These are phyloP conservation scores for Penicillium brevicompactum DNA, from an alignment of 2,329 filamentous ascomycete species.

Conservation along the genomic window DNA sequence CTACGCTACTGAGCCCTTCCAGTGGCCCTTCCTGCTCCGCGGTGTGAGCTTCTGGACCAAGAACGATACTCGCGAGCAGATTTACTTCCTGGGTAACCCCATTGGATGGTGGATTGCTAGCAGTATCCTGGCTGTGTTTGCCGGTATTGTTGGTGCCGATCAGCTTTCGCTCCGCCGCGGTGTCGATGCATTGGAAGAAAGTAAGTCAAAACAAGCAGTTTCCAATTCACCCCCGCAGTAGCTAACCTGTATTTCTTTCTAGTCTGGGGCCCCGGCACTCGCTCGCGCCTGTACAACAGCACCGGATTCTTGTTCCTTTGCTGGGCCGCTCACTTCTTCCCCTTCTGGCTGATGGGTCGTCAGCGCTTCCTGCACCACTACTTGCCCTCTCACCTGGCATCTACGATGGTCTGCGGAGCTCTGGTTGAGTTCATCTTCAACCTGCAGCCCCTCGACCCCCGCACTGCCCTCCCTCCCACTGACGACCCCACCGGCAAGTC, in stretches of 20 bases:
- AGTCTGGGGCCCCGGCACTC: conserved; percentile 67
- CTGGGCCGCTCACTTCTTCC: conserved; percentile 96
- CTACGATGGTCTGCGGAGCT: conserved; percentile 83
- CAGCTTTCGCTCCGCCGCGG: conserved; percentile 91
- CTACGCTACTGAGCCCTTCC: conserved; percentile 90
- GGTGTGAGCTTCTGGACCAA: conserved; percentile 99
- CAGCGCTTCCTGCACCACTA: conserved; percentile 99
- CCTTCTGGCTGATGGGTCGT: conserved; percentile 97
- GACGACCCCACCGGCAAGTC: conserved; percentile 42
- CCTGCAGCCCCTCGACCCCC: conserved; percentile 64
- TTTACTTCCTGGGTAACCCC: conserved; percentile 97
- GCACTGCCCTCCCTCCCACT: conserved; percentile 52
- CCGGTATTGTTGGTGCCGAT: conserved; percentile 86
- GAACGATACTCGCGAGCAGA: conserved; percentile 90
- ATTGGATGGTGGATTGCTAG: conserved; percentile 97
- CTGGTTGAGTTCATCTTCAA: conserved; percentile 96
- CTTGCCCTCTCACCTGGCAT: conserved; percentile 89
- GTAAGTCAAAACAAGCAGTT: conserved; percentile 61
- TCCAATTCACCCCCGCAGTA: background rate
- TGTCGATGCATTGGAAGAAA: conserved; percentile 87
- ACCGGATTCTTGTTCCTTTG: conserved; percentile 99
- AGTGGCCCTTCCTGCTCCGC: conserved; percentile 96
- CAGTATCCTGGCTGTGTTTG: conserved; percentile 88
- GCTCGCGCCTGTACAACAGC: conserved; percentile 94
- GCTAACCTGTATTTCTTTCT: conserved; percentile 14